phyloP scores from a whole-genome alignment of 2,329 filamentous ascomycete species.

The Lasiodiplodia sp. region DNA sequence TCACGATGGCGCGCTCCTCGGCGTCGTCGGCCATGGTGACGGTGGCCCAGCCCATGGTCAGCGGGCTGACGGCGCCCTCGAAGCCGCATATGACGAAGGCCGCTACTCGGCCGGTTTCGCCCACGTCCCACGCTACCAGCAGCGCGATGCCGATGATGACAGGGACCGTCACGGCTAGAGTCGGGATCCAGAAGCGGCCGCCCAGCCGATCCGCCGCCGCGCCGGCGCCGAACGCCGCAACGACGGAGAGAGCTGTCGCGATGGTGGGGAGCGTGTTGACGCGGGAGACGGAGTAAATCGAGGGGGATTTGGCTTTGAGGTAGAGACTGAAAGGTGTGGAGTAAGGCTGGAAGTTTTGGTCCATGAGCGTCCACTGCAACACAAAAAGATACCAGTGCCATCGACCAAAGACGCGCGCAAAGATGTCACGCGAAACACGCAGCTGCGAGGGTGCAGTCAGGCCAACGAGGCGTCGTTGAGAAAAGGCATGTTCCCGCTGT shows the following conservation, averaged over 20 bases:
- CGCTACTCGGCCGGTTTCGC: conserved; percentile 47
- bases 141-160: conserved; percentile 45
- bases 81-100: conserved; percentile 51
- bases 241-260: conserved; percentile 49
- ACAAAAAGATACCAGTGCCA: conserved; percentile 49
- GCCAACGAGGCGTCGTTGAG: conserved; percentile 34
- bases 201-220: conserved; percentile 42
- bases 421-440: conserved; percentile 45
- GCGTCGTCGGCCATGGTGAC: conserved; percentile 16
- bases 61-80: conserved; percentile 41
- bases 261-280: conserved; percentile 54
- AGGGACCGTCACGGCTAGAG: conserved; percentile 42
- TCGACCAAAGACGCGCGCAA: conserved; percentile 47
- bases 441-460: conserved; percentile 42
- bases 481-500: conserved; percentile 33
- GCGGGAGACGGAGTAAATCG: conserved; percentile 43
- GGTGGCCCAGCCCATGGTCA: conserved; percentile 52
- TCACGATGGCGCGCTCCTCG: conserved; percentile 52
- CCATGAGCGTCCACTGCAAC: conserved; percentile 48
- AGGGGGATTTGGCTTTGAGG: conserved; percentile 43
- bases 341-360: conserved; percentile 47
- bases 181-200: conserved; percentile 48
- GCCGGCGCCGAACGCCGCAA: conserved; percentile 45
- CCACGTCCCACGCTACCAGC: conserved; percentile 48
- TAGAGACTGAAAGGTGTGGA: conserved; percentile 51